A percentile compares a stretch with the other conserved stretches of the same genome.
phyloP scores from a whole-genome alignment of 805 yeast species.

The Sugiyamaella smithiae region DNA sequence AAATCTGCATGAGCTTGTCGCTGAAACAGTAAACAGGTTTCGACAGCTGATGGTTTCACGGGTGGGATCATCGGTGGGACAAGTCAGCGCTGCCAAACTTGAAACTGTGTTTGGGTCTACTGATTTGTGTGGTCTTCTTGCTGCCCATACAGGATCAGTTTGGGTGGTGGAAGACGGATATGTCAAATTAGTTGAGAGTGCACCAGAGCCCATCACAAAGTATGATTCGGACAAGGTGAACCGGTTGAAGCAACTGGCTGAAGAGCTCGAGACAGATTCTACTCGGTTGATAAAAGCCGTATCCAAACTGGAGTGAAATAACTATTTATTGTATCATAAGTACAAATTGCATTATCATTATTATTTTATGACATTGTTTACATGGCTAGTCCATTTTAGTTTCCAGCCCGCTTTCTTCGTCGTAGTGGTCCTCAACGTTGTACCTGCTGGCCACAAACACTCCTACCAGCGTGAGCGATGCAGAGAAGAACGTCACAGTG shows the following conservation, averaged over 20 bases:
- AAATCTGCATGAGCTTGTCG: neutral
- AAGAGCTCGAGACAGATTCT: constrained; percentile 2
- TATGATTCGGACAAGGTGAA: neutral
- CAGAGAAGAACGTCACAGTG: constrained; percentile 33
- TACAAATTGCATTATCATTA: neutral
- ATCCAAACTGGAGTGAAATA: constrained; percentile 1
- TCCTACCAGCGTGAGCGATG: constrained; percentile 30
- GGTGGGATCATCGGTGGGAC: neutral
- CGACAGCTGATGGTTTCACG: neutral
- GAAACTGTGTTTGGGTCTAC: neutral
- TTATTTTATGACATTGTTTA: neutral
- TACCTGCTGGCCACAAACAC: constrained; percentile 22
- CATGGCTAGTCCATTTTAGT: constrained; percentile 17
- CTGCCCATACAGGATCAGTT: neutral
- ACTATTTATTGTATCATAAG: neutral
- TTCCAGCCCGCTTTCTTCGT: constrained; percentile 25
- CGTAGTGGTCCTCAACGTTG: constrained; percentile 14
- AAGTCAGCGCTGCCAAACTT: neutral
- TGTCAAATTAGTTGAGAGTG: neutral
- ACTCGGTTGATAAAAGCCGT: neutral
- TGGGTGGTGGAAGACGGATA: neutral
- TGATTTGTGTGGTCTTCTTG: neutral
- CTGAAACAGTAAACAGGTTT: neutral
- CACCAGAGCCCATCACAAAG: neutral
- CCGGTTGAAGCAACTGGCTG: constrained; percentile 1